Evolutionary conservation across 805 yeast genomes (phyloP).

Genomic region (Candida koratica): DNA sequence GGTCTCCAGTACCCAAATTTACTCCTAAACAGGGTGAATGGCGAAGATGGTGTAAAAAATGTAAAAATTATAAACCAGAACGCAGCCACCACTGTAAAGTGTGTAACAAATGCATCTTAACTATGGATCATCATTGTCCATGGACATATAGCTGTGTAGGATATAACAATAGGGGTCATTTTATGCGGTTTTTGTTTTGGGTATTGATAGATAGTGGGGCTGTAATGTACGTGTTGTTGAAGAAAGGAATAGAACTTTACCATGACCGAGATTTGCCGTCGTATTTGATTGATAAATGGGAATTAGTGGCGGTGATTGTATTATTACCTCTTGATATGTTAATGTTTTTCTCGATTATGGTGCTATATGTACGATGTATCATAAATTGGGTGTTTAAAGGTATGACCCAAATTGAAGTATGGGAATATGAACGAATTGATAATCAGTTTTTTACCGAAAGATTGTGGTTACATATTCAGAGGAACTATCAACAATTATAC

Average conservation of each 20-base stretch:
- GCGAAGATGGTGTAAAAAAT: constrained; percentile 71
- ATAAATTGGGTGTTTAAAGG: constrained; percentile 55
- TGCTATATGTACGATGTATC: constrained; percentile 61
- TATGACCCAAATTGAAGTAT: constrained; percentile 82
- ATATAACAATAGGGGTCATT: constrained; percentile 69
- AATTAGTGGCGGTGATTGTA: constrained; percentile 52
- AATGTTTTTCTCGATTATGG: constrained; percentile 54
- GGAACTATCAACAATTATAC: constrained; percentile 41
- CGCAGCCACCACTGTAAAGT: constrained; percentile 82
- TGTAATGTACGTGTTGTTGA: constrained; percentile 40
- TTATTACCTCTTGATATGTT: constrained; percentile 54
- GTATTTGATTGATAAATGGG: constrained; percentile 49
- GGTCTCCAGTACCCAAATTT: constrained; percentile 54
- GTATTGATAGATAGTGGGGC: constrained; percentile 50
- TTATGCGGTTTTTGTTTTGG: constrained; percentile 70
- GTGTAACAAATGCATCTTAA: constrained; percentile 70
- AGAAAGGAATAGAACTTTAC: constrained; percentile 45
- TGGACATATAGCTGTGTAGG: constrained; percentile 95
- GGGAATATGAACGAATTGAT: constrained; percentile 87
- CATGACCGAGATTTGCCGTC: constrained; percentile 49
- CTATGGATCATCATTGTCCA: constrained; percentile 93
- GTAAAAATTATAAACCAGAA: constrained; percentile 72
- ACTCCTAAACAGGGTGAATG: constrained; percentile 46
- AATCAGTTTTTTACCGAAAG: constrained; percentile 55
- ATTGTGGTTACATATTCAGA: constrained; percentile 48